These are phyloP conservation scores for Porcisia deanei DNA, from an alignment of 208 protist genomes.

Conservation along the genomic window DNA sequence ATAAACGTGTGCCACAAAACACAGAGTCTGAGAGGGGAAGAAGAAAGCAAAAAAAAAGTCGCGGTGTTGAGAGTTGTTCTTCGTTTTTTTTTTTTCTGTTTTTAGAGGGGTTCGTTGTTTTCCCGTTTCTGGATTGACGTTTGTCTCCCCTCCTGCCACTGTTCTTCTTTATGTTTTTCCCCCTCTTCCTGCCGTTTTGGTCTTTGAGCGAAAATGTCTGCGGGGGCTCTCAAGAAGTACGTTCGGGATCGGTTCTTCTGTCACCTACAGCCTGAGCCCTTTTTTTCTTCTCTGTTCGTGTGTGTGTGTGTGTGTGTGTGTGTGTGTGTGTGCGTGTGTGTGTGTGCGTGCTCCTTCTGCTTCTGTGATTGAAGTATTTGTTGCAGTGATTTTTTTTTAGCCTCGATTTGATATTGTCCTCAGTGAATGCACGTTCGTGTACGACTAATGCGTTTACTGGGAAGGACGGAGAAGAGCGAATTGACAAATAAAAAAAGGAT, in stretches of 20 bases:
- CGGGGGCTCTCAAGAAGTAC: too few relatives aligned
- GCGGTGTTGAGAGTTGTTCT: neutral
- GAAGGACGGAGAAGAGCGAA: neutral
- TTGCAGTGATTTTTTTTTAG: neutral
- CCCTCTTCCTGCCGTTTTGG: too few relatives aligned
- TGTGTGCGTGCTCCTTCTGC: neutral
- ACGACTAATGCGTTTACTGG: too few relatives aligned
- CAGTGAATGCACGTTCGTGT: neutral
- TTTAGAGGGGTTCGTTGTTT: too few relatives aligned
- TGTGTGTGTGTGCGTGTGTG: neutral
- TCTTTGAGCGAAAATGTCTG: too few relatives aligned
- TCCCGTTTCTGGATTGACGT: too few relatives aligned
- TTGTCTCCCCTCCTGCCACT: too few relatives aligned
- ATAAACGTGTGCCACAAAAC: neutral
- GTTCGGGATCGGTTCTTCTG: too few relatives aligned
- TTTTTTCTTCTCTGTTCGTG: neutral
- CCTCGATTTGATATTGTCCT: constrained; percentile 2
- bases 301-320: neutral
- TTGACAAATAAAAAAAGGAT: neutral
- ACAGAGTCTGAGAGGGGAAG: neutral
- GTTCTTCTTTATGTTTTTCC: too few relatives aligned
- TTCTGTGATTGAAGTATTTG: neutral
- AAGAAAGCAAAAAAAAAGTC: neutral
- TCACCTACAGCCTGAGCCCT: too few relatives aligned
- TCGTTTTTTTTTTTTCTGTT: neutral